Base-by-base conservation (phyloP, 2,329 filamentous ascomycete genomes). In the Chrysosphaeria jannelii region DNA sequence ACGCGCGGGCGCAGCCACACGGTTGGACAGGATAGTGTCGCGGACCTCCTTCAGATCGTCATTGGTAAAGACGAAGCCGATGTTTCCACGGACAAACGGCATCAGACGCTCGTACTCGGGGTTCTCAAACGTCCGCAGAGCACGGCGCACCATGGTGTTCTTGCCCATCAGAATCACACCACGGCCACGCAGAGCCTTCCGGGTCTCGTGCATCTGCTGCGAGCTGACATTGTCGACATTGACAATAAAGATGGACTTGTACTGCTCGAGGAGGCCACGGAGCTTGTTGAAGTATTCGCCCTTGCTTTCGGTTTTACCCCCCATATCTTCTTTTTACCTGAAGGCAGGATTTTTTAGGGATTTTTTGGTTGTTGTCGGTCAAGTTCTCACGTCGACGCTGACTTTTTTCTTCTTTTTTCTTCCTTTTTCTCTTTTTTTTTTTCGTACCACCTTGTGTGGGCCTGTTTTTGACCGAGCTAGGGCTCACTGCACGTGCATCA, bases 181-280 rank as follows among this genome's bases (percentile, higher is more conserved):
- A 53, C 89, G 56, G 33, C 69, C 70, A 49, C 85, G 79, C 50
- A 97, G 72, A 43, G 75, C 54, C 44, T 69, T 56, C 50, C 85
- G 74, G 52, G 97, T 93, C 67, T 97, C 85, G 75, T 97, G 85
- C 88, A 97, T 97, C 69, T 97, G 88, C 68, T 97, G 85, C 40
- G 85, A 97, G 52, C 70, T 76, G 67, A 97, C 85, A 97, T 93
- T 97, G 76, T 93, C 75, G 47, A 81, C 70, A 46, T 66, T 46
- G 51, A 90, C 79, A 51, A 97, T 79, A 75, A 97, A 93, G 59
- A 93, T 72, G 45, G 72, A 81, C 51, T 65, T 66, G 71, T 88
- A 93, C 50, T 78, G 69, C 60, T 93, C 75, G 50, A 97, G 70
- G 50, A 93, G 67, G 53, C 51, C 51, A 70, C 91, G 89, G 51